These are phyloP conservation scores for Micractinium sp. DNA, from an alignment of 139 green algal genomes.

Conservation along the genomic window DNA sequence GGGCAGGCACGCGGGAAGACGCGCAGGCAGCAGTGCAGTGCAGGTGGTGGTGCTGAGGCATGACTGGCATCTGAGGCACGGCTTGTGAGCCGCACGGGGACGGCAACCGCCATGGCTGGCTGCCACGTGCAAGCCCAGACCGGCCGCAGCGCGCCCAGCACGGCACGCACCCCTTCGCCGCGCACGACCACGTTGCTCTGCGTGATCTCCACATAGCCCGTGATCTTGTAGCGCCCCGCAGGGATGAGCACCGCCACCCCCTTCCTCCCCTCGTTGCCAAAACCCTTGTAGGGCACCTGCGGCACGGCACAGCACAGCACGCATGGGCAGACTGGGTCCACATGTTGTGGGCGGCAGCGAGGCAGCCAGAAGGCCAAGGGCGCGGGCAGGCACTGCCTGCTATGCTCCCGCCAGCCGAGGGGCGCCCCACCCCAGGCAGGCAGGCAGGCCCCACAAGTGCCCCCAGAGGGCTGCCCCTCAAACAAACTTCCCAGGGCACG, in stretches of 20 bases:
- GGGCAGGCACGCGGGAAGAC: no score
- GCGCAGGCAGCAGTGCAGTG: not conserved
- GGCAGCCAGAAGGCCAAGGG: no score
- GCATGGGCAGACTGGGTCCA: not conserved
- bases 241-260: conserved; percentile 6
- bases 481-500: no score
- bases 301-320: not conserved
- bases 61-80: no score
- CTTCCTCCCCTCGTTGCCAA: not conserved
- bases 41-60: not conserved
- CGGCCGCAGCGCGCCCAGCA: no score
- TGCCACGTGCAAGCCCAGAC: no score
- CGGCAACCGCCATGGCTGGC: not conserved
- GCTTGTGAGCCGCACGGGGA: no score
- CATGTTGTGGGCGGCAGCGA: not conserved
- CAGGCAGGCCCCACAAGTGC: not conserved
- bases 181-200: conserved; percentile 31
- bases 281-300: not conserved
- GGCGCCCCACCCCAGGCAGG: no score
- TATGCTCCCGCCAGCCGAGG: not conserved
- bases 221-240: conserved; percentile 13
- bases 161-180: conserved; percentile 4
- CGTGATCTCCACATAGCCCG: not conserved
- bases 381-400: no score
- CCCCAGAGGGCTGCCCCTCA: no score